phyloP scores from a whole-genome alignment of 2,329 filamentous ascomycete genomes.

The Penicillium sp. region DNA sequence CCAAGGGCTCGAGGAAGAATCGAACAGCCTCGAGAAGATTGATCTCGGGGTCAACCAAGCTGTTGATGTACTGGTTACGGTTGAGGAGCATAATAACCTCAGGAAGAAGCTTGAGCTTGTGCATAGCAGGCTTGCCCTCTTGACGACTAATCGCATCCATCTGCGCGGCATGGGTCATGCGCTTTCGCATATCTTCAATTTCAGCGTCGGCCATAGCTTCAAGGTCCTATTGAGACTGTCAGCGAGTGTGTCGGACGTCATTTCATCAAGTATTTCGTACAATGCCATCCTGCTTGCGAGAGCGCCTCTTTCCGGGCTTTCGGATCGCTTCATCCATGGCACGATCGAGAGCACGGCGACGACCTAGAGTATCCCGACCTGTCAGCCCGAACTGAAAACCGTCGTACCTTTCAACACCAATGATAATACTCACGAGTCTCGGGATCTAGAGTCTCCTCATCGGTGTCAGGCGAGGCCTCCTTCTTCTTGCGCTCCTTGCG shows the following conservation, averaged over 20 bases:
- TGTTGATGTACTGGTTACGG: slow-evolving; percentile 78
- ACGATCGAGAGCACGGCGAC: slow-evolving; percentile 79
- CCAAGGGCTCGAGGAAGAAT: slow-evolving; percentile 94
- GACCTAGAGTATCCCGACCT: slow-evolving; percentile 48
- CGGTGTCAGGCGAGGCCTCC: slow-evolving; percentile 59
- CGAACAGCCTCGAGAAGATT: slow-evolving; percentile 94
- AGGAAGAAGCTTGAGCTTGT: slow-evolving; percentile 92
- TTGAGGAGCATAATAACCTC: slow-evolving; percentile 88
- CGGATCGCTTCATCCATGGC: slow-evolving; percentile 89
- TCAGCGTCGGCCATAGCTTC: slow-evolving; percentile 89
- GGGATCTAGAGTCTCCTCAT: slow-evolving; percentile 78
- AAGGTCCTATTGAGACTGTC: slow-evolving; percentile 65
- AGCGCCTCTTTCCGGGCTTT: slow-evolving; percentile 70
- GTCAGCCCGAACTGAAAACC: slow-evolving; percentile 6
- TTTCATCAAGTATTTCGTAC: slow-evolving; percentile 53
- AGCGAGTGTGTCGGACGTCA: neutral
- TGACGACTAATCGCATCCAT: slow-evolving; percentile 82
- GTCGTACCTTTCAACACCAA: neutral
- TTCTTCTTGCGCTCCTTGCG: slow-evolving; percentile 57
- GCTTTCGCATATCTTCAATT: slow-evolving; percentile 81
- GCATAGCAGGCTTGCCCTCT: slow-evolving; percentile 76
- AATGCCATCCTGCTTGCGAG: slow-evolving; percentile 82
- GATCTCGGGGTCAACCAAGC: slow-evolving; percentile 89
- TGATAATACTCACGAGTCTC: slow-evolving; percentile 69
- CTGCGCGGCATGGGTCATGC: slow-evolving; percentile 89